Evolutionary conservation across 768 basidiomycete genomes (phyloP), one percentile per base, ranked within the genome.

Genomic region (Ephemerocybe angulata): DNA sequence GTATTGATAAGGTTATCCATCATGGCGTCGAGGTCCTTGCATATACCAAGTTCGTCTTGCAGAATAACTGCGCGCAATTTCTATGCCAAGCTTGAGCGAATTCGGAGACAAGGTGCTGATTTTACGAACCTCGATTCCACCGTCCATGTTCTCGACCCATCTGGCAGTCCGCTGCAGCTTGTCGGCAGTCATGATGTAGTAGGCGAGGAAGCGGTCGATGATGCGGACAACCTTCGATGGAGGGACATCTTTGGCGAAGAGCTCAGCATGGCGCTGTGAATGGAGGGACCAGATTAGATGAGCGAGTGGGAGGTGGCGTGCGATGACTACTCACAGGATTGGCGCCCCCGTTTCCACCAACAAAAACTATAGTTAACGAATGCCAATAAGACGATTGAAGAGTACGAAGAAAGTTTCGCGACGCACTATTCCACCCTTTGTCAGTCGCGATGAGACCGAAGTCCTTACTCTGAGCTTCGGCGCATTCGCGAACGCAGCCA

Each of bases 401-500:
- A 38, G 35, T 25, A 51, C 29, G 2, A 44, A 25, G 12, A 22
- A 17, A 33, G 13, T 3, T 4, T 11, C 17, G 13, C 51, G 41
- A 57, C 53, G 25, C 58, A 82, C 78, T 65, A 60, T 89, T 88
- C 86, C 87, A 89, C n/a, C 87, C 87, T 67, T 89, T 88, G 67
- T 83, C 84, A 0, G 86, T 87, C 1, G 87, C 87, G 53, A 89
- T 89, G 35, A 88, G 68, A 12, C 87, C 87, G 60, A 89, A 90
- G 65, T 89, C 87, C 63, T 82, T 58, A 17, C 50, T 72, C 61
- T 90, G 88, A 2, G 88, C 87, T 66, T 89, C 88, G 0, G 87
- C 88, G 56, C 88, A 90, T 63, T 89, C 88, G 17, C 87, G 77
- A 0, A 86, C 77, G 62, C 87, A 89, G 19, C 87, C 87, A 21